Conservation (phyloP, 192 early-diverging fungal species). For the Entomortierella lignicola region DNA sequence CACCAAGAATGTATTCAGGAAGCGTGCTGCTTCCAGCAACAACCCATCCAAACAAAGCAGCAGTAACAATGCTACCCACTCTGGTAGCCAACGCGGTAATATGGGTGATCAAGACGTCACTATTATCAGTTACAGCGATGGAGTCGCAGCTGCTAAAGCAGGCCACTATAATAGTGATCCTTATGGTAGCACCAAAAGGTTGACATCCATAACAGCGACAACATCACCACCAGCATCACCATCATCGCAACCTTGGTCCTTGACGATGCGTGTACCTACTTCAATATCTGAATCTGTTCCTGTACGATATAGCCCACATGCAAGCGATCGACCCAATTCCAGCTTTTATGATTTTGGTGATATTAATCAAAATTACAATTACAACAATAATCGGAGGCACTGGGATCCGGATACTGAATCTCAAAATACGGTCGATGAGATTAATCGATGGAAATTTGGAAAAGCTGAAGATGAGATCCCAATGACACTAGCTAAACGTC, state of each 20-base stretch:
- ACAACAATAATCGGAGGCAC: slow-evolving; percentile 10
- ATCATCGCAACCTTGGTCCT: too few species aligned
- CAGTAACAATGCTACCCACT: background rate
- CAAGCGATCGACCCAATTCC: background rate
- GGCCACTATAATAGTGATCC: background rate
- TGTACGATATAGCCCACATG: slow-evolving; percentile 21
- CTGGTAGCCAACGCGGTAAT: background rate
- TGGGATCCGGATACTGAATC: slow-evolving; percentile 39
- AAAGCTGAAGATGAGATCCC: slow-evolving; percentile 43
- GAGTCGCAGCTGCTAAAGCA: slow-evolving; percentile 14
- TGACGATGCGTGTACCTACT: slow-evolving; percentile 26
- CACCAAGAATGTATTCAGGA: slow-evolving; percentile 43
- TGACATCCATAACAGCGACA: background rate
- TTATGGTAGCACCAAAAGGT: too few species aligned
- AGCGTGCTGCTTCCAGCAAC: slow-evolving; percentile 26
- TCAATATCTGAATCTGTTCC: slow-evolving; percentile 15
- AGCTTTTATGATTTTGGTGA: slow-evolving; percentile 27
- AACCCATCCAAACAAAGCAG: slow-evolving; percentile 21
- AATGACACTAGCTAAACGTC: slow-evolving; percentile 28
- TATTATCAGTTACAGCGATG: slow-evolving; percentile 32
- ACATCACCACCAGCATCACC: slow-evolving; percentile 1
- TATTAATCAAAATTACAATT: slow-evolving; percentile 2
- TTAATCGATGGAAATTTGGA: slow-evolving; percentile 16
- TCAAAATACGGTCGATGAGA: slow-evolving; percentile 35
- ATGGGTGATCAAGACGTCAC: background rate